Percentiles rank a stretch among this genome's conserved stretches.
phyloP scores from a whole-genome alignment of 1,284 basidiomycete genomes.

The Puccinia triticina region DNA sequence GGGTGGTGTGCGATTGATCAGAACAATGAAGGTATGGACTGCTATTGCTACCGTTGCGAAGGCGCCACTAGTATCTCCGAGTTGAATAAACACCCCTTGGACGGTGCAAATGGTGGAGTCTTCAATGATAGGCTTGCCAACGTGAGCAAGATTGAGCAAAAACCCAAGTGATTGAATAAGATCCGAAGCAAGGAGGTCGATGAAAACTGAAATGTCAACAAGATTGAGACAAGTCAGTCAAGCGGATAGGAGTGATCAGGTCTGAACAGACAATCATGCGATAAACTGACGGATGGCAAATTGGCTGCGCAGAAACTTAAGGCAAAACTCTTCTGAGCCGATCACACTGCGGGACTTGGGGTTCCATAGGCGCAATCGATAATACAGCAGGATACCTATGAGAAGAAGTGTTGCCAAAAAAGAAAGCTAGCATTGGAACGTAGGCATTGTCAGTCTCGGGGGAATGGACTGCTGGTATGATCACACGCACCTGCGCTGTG shows the following conservation, averaged over 20 bases:
- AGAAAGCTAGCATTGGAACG: slow-evolving; percentile 31
- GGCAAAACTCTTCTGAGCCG: slow-evolving; percentile 41
- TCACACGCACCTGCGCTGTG: slow-evolving; percentile 36
- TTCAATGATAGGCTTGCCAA: slow-evolving; percentile 12
- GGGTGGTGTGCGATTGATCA: slow-evolving; percentile 36
- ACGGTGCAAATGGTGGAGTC: slow-evolving; percentile 33
- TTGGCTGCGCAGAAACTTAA: slow-evolving; percentile 50
- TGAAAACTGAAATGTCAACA: slow-evolving; percentile 21
- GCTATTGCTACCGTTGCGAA: slow-evolving; percentile 43
- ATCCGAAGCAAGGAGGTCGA: slow-evolving; percentile 43
- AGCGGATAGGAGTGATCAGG: neutral
- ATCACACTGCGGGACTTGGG: slow-evolving; percentile 25
- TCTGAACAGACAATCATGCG: neutral
- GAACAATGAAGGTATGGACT: slow-evolving; percentile 49
- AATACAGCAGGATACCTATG: slow-evolving; percentile 32
- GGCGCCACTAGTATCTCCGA: slow-evolving; percentile 45
- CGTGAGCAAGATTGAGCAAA: slow-evolving; percentile 43
- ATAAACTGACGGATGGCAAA: slow-evolving; percentile 44
- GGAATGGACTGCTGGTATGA: neutral
- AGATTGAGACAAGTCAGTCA: neutral
- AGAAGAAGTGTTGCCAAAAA: slow-evolving; percentile 38
- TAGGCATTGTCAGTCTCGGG: neutral
- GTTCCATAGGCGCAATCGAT: slow-evolving; percentile 29
- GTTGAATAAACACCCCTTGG: slow-evolving; percentile 49
- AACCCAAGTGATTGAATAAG: slow-evolving; percentile 43